A percentile compares a stretch with the other conserved stretches of the same genome.
Conservation (phyloP, 768 basidiomycete species). For the Pisolithus marmoratus region DNA sequence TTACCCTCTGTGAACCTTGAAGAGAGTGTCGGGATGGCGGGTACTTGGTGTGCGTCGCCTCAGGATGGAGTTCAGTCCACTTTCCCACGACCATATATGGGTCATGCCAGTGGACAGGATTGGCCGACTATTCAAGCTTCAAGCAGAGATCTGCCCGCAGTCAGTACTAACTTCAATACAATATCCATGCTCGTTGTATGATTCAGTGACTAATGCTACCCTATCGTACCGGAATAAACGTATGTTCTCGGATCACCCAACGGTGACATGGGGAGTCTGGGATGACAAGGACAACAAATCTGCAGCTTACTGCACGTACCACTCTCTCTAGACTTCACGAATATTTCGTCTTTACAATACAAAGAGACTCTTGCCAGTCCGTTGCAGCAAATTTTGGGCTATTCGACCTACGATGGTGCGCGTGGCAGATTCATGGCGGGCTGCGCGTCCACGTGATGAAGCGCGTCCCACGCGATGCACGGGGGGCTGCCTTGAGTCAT, state of each 20-base stretch:
- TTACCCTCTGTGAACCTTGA: constrained; percentile 33
- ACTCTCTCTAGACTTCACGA: too few species aligned
- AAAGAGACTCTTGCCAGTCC: not conserved
- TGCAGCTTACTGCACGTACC: too few species aligned
- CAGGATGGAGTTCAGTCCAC: constrained; percentile 3
- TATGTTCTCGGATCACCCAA: too few species aligned
- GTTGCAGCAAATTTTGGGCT: not conserved
- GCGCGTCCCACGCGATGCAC: constrained; percentile 17
- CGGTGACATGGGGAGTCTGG: too few species aligned
- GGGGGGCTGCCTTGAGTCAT: not conserved
- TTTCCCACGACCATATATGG: constrained; percentile 19
- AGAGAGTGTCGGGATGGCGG: not conserved
- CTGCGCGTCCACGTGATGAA: constrained; percentile 27
- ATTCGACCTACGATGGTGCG: not conserved
- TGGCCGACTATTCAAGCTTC: too few species aligned
- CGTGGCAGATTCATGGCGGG: constrained; percentile 5
- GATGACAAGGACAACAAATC: too few species aligned
- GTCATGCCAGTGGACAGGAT: not conserved
- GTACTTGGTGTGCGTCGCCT: constrained; percentile 21
- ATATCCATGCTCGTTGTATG: not conserved
- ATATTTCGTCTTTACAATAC: too few species aligned
- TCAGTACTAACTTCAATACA: too few species aligned
- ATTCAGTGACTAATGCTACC: too few species aligned
- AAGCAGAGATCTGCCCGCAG: too few species aligned
- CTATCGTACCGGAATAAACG: too few species aligned